phyloP scores from a whole-genome alignment of 1,139 yeast species.

The Geotrichum klebahnii region DNA sequence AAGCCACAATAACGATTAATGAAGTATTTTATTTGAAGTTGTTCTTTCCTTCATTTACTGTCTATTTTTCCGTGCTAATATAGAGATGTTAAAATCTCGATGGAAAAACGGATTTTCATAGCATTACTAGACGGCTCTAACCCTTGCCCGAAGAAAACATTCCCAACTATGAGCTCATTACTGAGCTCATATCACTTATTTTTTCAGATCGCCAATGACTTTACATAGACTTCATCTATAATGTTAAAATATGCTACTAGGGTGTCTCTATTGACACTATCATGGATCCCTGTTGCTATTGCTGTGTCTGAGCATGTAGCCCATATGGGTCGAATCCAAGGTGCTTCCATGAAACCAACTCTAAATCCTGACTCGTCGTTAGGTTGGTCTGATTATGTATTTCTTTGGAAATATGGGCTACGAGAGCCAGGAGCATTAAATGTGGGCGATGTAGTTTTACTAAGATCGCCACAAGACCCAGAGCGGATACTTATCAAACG shows the following conservation, averaged over 20 bases:
- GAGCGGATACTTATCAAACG: slow-evolving; percentile 70
- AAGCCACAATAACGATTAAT: too few relatives aligned
- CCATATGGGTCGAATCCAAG: slow-evolving; percentile 73
- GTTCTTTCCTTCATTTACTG: too few relatives aligned
- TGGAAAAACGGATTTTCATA: too few relatives aligned
- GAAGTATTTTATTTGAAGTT: too few relatives aligned
- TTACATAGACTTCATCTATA: too few relatives aligned
- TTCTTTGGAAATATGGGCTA: slow-evolving; percentile 63
- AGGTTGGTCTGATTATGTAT: slow-evolving; percentile 57
- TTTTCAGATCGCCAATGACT: too few relatives aligned
- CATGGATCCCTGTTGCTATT: slow-evolving; percentile 78
- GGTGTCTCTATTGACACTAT: slow-evolving; percentile 28
- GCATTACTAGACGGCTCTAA: too few relatives aligned
- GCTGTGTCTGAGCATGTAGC: slow-evolving; percentile 67
- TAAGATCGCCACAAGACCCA: slow-evolving; percentile 77
- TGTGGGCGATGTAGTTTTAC: slow-evolving; percentile 70
- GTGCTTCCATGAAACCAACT: slow-evolving; percentile 85
- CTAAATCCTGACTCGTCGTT: slow-evolving; percentile 63
- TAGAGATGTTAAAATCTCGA: too few relatives aligned
- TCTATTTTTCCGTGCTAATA: too few relatives aligned
- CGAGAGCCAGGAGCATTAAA: slow-evolving; percentile 47
- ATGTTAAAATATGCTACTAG: slow-evolving; percentile 20
- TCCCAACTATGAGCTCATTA: too few relatives aligned
- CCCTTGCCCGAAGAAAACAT: too few relatives aligned
- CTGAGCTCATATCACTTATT: too few relatives aligned